Base-by-base conservation (phyloP, 148 eudicot genomes). In the Silene conica region DNA sequence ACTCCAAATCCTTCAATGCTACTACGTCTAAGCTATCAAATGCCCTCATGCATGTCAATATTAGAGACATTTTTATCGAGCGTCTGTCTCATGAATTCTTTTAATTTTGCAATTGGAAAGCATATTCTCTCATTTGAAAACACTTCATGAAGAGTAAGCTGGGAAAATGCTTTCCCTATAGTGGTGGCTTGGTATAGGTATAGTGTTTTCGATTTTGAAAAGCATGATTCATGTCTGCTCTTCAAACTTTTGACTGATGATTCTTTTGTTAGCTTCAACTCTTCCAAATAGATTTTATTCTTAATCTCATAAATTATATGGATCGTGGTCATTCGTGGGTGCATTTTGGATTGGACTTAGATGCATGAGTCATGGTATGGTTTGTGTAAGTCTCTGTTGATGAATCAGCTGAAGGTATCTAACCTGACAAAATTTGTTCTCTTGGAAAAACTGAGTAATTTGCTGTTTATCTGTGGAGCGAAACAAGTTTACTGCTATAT, bases 21-120 rank as follows among this genome's bases (percentile, higher is more conserved):
- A 71, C 54, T 14, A 48, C 54, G 54, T 14, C 9, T 69, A 18
- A 10, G 15, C 64, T 41, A 68, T 34, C 46, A 38, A 50, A 45
- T 45, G 65, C 76, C 8, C 19, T 54, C 76, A 55, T 41, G 19
- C 26, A 19, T 43, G 66, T 41, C 76, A 48, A 64, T 65, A 48
- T 43, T 61, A 61, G 65, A 26, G 25, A 61, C 65, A 8, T 26
- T 34, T 63, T 25, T 63, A 6, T 63, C 19, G 8, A 12, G n/a
- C 15, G 15, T 48, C 12, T 48, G 15, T 11, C 54, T 48, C 12
- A 4, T 48, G 14, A 3, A 26, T 62, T 62, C 18, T 23, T 23
- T 25, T 61, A 19, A 3, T 26, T 28, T 15, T 31, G 28, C 45
- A 3, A 34, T 34, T 34, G 5, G 41, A 34, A 34, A 3, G 41